Evolutionary conservation across 1,284 basidiomycete species (phyloP).

Genomic region (Entoloma clypeatum): DNA sequence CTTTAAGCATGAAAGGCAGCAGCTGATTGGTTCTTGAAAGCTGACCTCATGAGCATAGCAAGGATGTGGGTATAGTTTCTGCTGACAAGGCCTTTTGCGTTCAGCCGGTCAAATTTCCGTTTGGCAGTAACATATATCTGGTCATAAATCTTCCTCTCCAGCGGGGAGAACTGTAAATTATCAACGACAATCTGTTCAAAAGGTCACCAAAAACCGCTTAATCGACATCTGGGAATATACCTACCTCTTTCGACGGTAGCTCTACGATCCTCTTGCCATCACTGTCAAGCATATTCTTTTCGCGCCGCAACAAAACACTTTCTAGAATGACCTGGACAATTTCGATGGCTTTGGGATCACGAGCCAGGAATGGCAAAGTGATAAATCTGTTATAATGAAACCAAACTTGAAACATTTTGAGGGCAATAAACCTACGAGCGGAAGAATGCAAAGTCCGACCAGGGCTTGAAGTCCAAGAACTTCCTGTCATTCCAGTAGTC

Average conservation of each 20-base stretch:
- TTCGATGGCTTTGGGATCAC: conserved; percentile 87
- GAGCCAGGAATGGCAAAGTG: conserved; percentile 82
- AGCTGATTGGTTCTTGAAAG: background rate
- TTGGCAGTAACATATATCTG: conserved; percentile 69
- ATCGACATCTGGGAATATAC: conserved; percentile 11
- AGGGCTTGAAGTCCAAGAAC: conserved; percentile 88
- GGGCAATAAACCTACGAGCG: conserved; percentile 54
- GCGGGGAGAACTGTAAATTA: conserved; percentile 68
- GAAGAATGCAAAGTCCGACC: conserved; percentile 88
- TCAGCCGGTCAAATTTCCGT: conserved; percentile 69
- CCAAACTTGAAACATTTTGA: background rate
- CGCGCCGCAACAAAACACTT: conserved; percentile 84
- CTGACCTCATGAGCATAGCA: conserved; percentile 86
- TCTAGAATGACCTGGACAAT: conserved; percentile 92
- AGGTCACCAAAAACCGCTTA: background rate
- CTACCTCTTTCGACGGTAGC: conserved; percentile 80
- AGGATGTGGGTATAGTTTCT: conserved; percentile 89
- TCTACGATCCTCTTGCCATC: conserved; percentile 89
- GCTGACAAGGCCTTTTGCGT: conserved; percentile 72
- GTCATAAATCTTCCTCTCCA: conserved; percentile 82
- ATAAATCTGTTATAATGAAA: conserved; percentile 59
- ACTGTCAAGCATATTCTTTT: conserved; percentile 90
- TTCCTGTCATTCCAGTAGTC: conserved; percentile 45
- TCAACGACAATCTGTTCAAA: conserved; percentile 54
- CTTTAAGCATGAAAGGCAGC: conserved; percentile 12